These are phyloP conservation scores for Rosa multiflora DNA, from an alignment of 306 rosid genomes.

Conservation along the genomic window DNA sequence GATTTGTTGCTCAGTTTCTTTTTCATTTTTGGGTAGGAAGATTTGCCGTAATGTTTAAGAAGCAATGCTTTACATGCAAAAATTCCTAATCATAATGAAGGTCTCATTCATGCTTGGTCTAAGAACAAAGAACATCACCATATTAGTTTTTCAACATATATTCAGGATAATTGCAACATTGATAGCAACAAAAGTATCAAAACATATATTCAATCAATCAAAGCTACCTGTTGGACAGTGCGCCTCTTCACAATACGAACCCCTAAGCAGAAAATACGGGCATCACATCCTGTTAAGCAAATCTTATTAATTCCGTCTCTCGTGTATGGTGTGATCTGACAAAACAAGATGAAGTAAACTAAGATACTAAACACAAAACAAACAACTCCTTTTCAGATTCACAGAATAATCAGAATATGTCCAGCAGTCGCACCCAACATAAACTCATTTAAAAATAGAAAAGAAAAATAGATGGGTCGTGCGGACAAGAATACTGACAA, in stretches of 20 bases:
- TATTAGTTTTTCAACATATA: not conserved
- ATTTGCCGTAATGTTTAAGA: not conserved
- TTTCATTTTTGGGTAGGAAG: not conserved
- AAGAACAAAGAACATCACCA: not conserved
- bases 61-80: constrained; percentile 3
- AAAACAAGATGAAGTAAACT: constrained; percentile 32
- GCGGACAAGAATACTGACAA: constrained; percentile 6
- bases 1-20: not conserved
- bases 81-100: not conserved
- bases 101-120: not conserved
- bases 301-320: constrained; percentile 93
- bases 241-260: constrained; percentile 89
- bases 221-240: constrained; percentile 73
- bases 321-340: constrained; percentile 75
- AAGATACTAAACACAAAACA: constrained; percentile 7
- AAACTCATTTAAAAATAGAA: constrained; percentile 15
- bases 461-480: constrained; percentile 4
- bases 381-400: not conserved
- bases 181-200: not conserved
- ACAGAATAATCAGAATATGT: constrained; percentile 8
- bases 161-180: not conserved
- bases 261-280: constrained; percentile 88
- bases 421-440: constrained; percentile 14
- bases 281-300: constrained; percentile 79
- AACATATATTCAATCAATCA: not conserved